Evolutionary conservation across 2,329 filamentous ascomycete genomes (phyloP).

Genomic region (Diaporthe sp.): DNA sequence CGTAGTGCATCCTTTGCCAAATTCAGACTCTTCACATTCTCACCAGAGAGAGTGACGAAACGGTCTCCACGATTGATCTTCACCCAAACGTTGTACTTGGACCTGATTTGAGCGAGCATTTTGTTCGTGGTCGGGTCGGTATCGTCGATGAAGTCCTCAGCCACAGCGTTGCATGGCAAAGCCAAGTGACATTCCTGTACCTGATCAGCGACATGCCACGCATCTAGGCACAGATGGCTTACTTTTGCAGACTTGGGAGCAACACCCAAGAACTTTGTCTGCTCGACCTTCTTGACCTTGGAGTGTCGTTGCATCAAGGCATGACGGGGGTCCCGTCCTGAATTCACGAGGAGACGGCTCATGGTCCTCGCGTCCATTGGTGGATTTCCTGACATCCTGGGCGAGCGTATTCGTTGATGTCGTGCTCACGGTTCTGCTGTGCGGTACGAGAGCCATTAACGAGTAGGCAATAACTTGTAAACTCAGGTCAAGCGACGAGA

Average conservation of each 20-base stretch:
- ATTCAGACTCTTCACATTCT: not conserved
- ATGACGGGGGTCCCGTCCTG: not conserved
- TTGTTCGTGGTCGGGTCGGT: constrained; percentile 13
- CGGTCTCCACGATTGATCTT: not conserved
- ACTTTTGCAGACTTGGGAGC: not conserved
- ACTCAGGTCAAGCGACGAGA: not conserved
- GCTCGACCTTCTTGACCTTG: not conserved
- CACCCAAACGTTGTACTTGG: constrained; percentile 18
- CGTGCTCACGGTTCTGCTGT: not conserved
- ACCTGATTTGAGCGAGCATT: constrained; percentile 12
- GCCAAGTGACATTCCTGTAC: constrained; percentile 20
- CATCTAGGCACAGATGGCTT: not conserved
- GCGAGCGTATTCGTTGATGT: not conserved
- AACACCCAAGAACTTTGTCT: constrained; percentile 9
- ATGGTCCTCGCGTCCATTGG: not conserved
- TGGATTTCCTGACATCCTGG: not conserved
- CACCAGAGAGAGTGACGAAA: constrained; percentile 2
- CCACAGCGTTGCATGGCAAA: constrained; percentile 13
- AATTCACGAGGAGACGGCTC: not conserved
- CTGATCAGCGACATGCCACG: not conserved
- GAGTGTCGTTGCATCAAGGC: not conserved
- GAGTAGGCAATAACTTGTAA: not conserved
- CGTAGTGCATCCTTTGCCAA: constrained; percentile 12
- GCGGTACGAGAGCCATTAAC: not conserved
- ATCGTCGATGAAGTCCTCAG: constrained; percentile 14